Evolutionary conservation across 78 protist genomes (phyloP), one percentile per base, ranked within the genome.

Genomic region (Ministeria vibrans): DNA sequence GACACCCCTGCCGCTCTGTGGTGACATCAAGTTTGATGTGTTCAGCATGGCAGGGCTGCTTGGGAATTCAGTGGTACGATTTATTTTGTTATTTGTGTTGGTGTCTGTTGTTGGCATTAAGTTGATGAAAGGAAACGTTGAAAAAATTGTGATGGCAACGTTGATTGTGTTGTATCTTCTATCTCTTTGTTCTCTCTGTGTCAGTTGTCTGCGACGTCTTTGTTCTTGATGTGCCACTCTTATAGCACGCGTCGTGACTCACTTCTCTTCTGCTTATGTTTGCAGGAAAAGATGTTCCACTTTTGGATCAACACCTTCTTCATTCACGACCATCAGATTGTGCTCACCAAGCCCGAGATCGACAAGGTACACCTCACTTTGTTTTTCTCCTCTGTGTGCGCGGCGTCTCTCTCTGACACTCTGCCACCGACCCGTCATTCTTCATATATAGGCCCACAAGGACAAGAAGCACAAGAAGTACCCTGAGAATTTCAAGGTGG

Each of bases 261-360:
- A 69, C n/a, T 30, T 15, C 53, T 18, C 15, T 41, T 69, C 23
- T 28, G 9, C 41, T 5, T 25, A 45, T 9, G 5, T 15, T 44
- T 0, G 45, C 51, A 76, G 75, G 91, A 84, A 15, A 75, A 89
- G 61, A 62, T 91, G 76, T 87, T 86, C 82, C 79, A 77, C 77
- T 86, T 88, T 74, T 91, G 95, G 95, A 43, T 91, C 78, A 87
- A 91, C 82, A 86, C 95, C 18, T 76, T 81, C 30, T 88, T 91
- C n/a, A 49, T 80, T 1, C 20, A 15, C 25, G 53, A 59, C 70
- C 44, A 66, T 53, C 61, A 42, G 41, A 0, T 81, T 13, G n/a
- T 42, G 30, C 53, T 87, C 49, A n/a, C 30, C 41, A 84, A 91
- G 74, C 28, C 77, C 18, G 94, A 86, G 49, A 36, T 91, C 38